Conservation (phyloP, 768 basidiomycete species). For the Sarcodon aspratus region DNA sequence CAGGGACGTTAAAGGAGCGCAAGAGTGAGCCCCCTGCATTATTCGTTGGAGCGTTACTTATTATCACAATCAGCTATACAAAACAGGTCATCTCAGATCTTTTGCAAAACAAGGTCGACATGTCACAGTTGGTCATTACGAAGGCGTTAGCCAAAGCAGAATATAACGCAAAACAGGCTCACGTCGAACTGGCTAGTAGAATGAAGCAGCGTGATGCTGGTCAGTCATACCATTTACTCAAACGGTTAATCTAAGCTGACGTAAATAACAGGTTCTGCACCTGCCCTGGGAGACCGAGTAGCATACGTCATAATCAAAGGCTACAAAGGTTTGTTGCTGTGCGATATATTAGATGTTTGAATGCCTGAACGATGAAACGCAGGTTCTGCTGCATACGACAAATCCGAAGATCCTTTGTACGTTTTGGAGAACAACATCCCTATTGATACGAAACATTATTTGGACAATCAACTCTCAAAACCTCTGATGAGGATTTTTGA, state of each 20-base stretch:
- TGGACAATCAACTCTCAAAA: constrained; percentile 96
- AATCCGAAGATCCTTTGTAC: constrained; percentile 95
- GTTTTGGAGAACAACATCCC: constrained; percentile 97
- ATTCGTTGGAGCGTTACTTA: constrained; percentile 2
- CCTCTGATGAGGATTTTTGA: constrained; percentile 97
- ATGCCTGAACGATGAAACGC: background rate
- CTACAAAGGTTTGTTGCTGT: constrained; percentile 54
- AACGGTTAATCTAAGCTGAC: background rate
- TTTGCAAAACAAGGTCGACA: constrained; percentile 93
- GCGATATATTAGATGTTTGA: background rate
- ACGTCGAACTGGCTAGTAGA: constrained; percentile 88
- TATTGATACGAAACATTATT: constrained; percentile 95
- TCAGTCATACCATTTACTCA: constrained; percentile 12
- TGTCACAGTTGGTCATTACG: constrained; percentile 98
- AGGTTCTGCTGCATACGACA: constrained; percentile 97
- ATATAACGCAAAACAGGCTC: constrained; percentile 92
- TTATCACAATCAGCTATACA: constrained; percentile 49
- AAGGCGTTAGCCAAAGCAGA: constrained; percentile 93
- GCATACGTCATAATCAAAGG: constrained; percentile 98
- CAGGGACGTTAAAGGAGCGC: constrained; percentile 86
- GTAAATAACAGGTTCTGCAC: constrained; percentile 66
- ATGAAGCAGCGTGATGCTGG: constrained; percentile 96
- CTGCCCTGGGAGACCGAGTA: constrained; percentile 95
- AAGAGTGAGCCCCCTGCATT: constrained; percentile 51
- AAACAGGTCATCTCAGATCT: constrained; percentile 92